Evolutionary conservation across 1,284 basidiomycete genomes (phyloP).

Genomic region (Baeospora myosura): DNA sequence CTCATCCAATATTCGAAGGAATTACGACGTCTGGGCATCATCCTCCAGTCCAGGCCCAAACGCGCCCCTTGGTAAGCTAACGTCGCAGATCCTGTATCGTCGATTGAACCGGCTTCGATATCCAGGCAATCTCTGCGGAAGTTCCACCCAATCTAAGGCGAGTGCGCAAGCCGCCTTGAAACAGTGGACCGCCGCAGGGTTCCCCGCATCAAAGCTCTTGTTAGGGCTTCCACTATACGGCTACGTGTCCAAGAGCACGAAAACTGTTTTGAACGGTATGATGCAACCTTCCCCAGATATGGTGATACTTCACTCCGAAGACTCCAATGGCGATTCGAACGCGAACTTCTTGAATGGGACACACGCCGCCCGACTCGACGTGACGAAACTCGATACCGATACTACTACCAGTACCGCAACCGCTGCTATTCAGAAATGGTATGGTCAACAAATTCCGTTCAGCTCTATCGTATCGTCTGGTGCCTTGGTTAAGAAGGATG

Average conservation of each 20-base stretch:
- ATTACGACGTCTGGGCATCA: constrained; percentile 70
- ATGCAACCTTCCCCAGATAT: constrained; percentile 10
- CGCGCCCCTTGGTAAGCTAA: constrained; percentile 55
- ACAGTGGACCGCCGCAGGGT: constrained; percentile 66
- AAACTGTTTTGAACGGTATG: constrained; percentile 27
- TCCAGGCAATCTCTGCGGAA: constrained; percentile 55
- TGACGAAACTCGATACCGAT: background rate
- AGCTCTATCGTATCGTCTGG: constrained; percentile 50
- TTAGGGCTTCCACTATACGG: constrained; percentile 72
- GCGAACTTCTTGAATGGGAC: constrained; percentile 22
- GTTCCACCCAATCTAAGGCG: constrained; percentile 58
- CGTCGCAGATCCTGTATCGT: background rate
- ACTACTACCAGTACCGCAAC: too few relatives aligned
- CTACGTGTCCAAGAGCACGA: constrained; percentile 41
- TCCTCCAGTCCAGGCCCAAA: constrained; percentile 67
- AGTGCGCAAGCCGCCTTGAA: constrained; percentile 57
- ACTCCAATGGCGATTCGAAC: background rate
- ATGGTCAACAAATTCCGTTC: constrained; percentile 51
- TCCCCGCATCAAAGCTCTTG: constrained; percentile 64
- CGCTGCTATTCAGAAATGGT: constrained; percentile 30
- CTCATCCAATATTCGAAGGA: constrained; percentile 31
- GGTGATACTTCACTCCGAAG: constrained; percentile 3
- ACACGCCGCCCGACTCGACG: constrained; percentile 21
- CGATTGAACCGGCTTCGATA: too few relatives aligned
- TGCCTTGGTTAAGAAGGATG: constrained; percentile 44